Conservation (phyloP, 306 rosid genomes). For the Vicia faba region DNA sequence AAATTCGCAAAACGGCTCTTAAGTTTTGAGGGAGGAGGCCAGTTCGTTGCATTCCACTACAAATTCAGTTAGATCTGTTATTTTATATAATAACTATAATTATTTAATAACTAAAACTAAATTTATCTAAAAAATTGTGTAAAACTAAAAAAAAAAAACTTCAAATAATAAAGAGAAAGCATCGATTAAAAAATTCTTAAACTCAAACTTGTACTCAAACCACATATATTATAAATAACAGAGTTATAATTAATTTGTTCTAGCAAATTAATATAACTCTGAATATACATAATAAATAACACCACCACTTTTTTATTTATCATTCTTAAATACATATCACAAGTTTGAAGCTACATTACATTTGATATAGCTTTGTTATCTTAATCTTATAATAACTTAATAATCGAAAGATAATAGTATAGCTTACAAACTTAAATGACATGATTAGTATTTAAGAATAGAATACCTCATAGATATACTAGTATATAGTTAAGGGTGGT, state of each 20-base stretch:
- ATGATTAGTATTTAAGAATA: neutral
- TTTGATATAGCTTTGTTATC: neutral
- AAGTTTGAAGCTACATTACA: neutral
- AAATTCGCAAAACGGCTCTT: no score
- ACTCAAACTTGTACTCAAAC: neutral
- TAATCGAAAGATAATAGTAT: neutral
- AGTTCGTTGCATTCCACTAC: no score
- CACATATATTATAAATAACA: neutral
- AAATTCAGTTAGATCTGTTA: no score
- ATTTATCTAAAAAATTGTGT: no score
- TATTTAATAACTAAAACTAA: no score
- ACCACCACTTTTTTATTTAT: slow-evolving; percentile 17
- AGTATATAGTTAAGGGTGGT: neutral
- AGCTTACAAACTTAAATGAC: neutral
- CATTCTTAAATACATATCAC: neutral
- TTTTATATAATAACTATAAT: no score
- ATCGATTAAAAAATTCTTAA: neutral
- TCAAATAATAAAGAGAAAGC: no score
- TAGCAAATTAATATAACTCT: neutral
- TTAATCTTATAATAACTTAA: neutral
- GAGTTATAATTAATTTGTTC: neutral
- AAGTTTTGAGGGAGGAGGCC: no score
- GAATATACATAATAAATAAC: neutral
- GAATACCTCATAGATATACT: neutral
- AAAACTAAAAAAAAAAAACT: no score